Evolutionary conservation across 192 early-diverging fungal species (phyloP), one percentile per base, ranked within the genome.

Genomic region (Kappamyces sp.): DNA sequence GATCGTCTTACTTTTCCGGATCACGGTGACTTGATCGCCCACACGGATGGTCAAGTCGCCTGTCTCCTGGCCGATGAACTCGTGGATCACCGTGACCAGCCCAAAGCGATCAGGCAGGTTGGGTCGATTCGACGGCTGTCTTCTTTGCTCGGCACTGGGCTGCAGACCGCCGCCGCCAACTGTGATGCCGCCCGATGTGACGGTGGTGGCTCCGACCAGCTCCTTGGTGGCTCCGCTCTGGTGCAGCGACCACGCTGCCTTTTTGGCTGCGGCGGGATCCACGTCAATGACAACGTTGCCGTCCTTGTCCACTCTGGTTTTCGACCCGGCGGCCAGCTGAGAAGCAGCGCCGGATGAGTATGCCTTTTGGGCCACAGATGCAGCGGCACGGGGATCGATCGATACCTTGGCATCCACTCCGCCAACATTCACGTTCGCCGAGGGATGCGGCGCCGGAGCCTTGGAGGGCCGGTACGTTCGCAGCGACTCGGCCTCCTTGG

Each of bases 321-420:
- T 57, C 5, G 47, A 5, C 2, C 55, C 55, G 2, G 31, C 36
- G 2, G 38, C 33, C 2, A 57, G 5, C n/a, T 57, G 55, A 35
- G 31, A 10, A 2, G 55, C 55, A 40, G 55, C 55, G 47, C 55
- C 55, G 34, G 32, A 35, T 40, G 55, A 44, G 12, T 33, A 40
- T 40, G 55, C 55, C 47, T 57, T 57, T n/a, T 57, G 33, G 13
- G 55, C 55, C 13, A 57, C 55, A 9, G 55, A 57, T 2, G 33
- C 3, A 10, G 55, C 55, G 32, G 47, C 55, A 2, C 15, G 41
- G 36, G 36, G 36, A 40, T 57, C 55, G 4, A 57, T 44, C 6
- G 55, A 57, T 1, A 57, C 39, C 47, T 53, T 40, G 1, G 41
- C 51, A 12, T 36, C 38, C 9, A 53, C 51, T 40, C 41, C 13